phyloP scores from a whole-genome alignment of 2,329 filamentous ascomycete species.

The Ceratocystis variospora region DNA sequence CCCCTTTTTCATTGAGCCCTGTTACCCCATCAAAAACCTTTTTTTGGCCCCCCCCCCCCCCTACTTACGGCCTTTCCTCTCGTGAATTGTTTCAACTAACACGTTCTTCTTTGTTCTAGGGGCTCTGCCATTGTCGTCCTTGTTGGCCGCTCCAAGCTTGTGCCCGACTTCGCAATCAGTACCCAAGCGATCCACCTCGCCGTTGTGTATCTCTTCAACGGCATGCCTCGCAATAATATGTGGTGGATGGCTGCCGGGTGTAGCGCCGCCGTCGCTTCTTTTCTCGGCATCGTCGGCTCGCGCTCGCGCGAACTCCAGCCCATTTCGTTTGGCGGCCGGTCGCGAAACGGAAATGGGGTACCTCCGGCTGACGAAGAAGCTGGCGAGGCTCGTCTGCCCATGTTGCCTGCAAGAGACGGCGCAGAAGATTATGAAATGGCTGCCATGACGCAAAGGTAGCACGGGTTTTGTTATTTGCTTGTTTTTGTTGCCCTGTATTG shows the following conservation, averaged over 20 bases:
- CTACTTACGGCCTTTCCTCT: background rate
- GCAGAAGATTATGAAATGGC: slow-evolving; percentile 55
- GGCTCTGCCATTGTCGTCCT: slow-evolving; percentile 71
- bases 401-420: slow-evolving; percentile 39
- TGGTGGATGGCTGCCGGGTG: slow-evolving; percentile 62
- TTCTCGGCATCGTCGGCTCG: slow-evolving; percentile 76
- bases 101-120: slow-evolving; percentile 32
- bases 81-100: background rate
- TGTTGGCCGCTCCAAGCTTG: slow-evolving; percentile 79
- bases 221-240: slow-evolving; percentile 62
- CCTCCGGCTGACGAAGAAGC: slow-evolving; percentile 31
- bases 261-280: slow-evolving; percentile 35
- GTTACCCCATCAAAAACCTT: too few species aligned
- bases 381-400: slow-evolving; percentile 36
- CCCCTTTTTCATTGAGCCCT: too few species aligned
- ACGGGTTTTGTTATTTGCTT: background rate
- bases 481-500: background rate
- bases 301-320: slow-evolving; percentile 79
- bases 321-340: slow-evolving; percentile 64
- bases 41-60: slow-evolving; percentile 3
- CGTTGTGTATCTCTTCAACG: slow-evolving; percentile 64
- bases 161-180: slow-evolving; percentile 86
- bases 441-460: slow-evolving; percentile 30
- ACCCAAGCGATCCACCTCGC: slow-evolving; percentile 73
- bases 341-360: slow-evolving; percentile 23